These are phyloP conservation scores for Stylonectria norvegica DNA, from an alignment of 2,329 filamentous ascomycete species.

Conservation along the genomic window DNA sequence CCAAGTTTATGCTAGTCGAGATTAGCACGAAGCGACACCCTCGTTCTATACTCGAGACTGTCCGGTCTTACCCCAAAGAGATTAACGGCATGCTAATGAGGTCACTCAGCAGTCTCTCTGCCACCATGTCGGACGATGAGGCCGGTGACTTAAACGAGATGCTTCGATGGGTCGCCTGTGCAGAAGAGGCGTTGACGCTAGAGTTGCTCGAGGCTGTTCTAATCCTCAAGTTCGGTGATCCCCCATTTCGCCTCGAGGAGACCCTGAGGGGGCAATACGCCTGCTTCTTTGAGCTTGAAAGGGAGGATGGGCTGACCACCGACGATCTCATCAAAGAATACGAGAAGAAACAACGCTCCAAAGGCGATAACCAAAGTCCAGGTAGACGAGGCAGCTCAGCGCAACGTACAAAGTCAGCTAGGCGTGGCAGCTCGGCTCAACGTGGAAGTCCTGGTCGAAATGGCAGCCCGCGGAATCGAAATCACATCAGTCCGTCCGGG, in stretches of 20 bases:
- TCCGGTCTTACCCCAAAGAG: slow-evolving; percentile 43
- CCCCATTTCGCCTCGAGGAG: slow-evolving; percentile 40
- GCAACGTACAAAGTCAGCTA: background rate
- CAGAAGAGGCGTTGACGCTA: slow-evolving; percentile 41
- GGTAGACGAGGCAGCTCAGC: slow-evolving; percentile 13
- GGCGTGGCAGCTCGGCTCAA: slow-evolving; percentile 16
- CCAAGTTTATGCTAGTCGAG: slow-evolving; percentile 50
- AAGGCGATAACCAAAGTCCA: slow-evolving; percentile 11
- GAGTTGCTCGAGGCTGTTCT: slow-evolving; percentile 44
- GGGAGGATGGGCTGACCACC: slow-evolving; percentile 43
- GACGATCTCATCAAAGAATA: slow-evolving; percentile 40
- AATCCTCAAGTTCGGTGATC: slow-evolving; percentile 41
- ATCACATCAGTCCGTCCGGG: background rate
- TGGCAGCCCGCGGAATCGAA: slow-evolving; percentile 15
- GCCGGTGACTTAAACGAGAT: slow-evolving; percentile 45
- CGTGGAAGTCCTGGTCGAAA: slow-evolving; percentile 15
- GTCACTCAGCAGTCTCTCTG: slow-evolving; percentile 41
- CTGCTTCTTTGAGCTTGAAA: slow-evolving; percentile 44
- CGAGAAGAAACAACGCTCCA: slow-evolving; percentile 29
- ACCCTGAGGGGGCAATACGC: slow-evolving; percentile 42
- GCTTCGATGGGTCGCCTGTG: slow-evolving; percentile 44
- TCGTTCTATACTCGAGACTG: slow-evolving; percentile 41
- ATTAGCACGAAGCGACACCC: slow-evolving; percentile 44
- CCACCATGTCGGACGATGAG: slow-evolving; percentile 37
- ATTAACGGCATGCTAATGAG: slow-evolving; percentile 41